phyloP scores from a whole-genome alignment of 805 yeast genomes.

The Wickerhamomyces rabaulensis region DNA sequence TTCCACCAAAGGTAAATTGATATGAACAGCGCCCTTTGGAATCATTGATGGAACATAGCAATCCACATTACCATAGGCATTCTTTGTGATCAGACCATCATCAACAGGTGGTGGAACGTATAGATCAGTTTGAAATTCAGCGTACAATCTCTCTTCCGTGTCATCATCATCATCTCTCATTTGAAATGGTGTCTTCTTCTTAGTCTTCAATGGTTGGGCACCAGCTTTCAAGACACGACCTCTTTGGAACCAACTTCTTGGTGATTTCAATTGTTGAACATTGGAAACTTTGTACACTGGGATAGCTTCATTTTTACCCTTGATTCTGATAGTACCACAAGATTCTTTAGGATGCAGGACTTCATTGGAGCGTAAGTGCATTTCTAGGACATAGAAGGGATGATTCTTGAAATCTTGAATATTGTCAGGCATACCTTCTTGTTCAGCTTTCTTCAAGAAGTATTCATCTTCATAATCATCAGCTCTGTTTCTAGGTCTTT shows the following conservation, averaged over 20 bases:
- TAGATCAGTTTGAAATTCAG: constrained; percentile 70
- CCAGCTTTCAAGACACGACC: constrained; percentile 77
- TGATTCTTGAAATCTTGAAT: constrained; percentile 81
- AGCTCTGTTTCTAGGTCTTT: constrained; percentile 14
- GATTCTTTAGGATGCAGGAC: constrained; percentile 60
- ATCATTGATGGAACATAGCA: constrained; percentile 74
- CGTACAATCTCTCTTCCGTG: constrained; percentile 61
- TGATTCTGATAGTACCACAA: constrained; percentile 67
- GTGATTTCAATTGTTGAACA: constrained; percentile 60
- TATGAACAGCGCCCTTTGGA: constrained; percentile 69
- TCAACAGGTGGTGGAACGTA: constrained; percentile 52
- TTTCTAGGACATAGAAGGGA: constrained; percentile 78
- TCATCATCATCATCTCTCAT: constrained; percentile 31
- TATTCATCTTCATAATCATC: constrained; percentile 53
- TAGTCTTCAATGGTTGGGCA: constrained; percentile 53
- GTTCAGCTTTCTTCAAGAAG: constrained; percentile 52
- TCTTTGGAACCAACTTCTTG: constrained; percentile 79
- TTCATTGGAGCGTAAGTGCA: constrained; percentile 69
- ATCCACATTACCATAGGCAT: constrained; percentile 81
- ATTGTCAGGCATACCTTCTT: constrained; percentile 86
- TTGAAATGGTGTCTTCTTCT: constrained; percentile 25
- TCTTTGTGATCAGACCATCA: constrained; percentile 67
- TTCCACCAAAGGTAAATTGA: constrained; percentile 49
- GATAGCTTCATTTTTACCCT: constrained; percentile 36
- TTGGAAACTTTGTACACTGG: constrained; percentile 66